Evolutionary conservation across 352 stramenopile species (phyloP).

Genomic region (Pythium grandisporangium): DNA sequence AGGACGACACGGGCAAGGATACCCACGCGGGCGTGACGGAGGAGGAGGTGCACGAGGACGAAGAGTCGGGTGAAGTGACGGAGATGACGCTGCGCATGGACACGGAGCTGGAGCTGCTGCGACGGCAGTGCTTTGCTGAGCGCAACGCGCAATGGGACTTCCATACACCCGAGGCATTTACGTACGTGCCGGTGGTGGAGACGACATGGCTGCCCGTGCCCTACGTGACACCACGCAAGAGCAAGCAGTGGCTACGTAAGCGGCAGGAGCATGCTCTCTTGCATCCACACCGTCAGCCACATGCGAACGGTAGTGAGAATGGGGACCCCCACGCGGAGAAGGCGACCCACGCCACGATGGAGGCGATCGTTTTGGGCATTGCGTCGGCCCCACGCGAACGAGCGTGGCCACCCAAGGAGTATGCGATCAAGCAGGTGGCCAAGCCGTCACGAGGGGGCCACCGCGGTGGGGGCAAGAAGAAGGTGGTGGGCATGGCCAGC

Average conservation of each 20-base stretch:
- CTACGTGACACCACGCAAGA: slow-evolving; percentile 23
- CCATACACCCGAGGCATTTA: slow-evolving; percentile 41
- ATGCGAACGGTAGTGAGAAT: too few relatives aligned
- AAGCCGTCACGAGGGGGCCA: slow-evolving; percentile 25
- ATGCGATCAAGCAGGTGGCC: slow-evolving; percentile 39
- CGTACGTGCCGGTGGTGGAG: slow-evolving; percentile 13
- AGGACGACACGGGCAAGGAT: too few relatives aligned
- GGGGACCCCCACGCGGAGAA: slow-evolving; percentile 3
- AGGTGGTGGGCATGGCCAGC: slow-evolving; percentile 33
- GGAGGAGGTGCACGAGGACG: background rate
- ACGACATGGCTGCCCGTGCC: slow-evolving; percentile 30
- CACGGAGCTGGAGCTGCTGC: slow-evolving; percentile 65
- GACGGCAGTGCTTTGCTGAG: slow-evolving; percentile 61
- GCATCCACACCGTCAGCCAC: too few relatives aligned
- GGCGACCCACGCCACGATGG: slow-evolving; percentile 5
- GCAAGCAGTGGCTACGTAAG: slow-evolving; percentile 25
- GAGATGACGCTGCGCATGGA: slow-evolving; percentile 75
- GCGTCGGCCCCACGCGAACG: slow-evolving; percentile 44
- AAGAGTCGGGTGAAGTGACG: slow-evolving; percentile 6
- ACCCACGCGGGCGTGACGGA: too few relatives aligned
- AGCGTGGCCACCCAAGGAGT: slow-evolving; percentile 67
- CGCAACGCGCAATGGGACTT: slow-evolving; percentile 59
- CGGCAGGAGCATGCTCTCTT: slow-evolving; percentile 15
- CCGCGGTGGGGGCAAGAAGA: slow-evolving; percentile 41
- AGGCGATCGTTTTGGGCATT: background rate